Evolutionary conservation across 306 rosid species (phyloP), one percentile per base, ranked within the genome.

Genomic region (Cicer yamashitae): DNA sequence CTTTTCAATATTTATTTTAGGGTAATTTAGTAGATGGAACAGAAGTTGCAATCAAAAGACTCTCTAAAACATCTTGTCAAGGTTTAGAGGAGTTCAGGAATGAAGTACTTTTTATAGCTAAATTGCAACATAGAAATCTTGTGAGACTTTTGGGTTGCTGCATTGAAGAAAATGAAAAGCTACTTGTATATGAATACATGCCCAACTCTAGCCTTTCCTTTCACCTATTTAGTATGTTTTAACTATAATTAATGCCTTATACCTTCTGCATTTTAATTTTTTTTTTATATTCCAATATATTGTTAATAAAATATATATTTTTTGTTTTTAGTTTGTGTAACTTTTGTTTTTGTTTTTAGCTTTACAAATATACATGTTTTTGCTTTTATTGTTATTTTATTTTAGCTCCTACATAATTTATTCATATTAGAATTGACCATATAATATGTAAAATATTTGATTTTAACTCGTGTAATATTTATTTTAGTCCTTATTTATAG

Each of bases 61-160:
- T 91, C 10, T 89, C 91, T 1, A 71, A 50, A 73, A 70, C 82
- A 67, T 91, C 94, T 22, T 34, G 75, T 61, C 97, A 89, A 81
- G 92, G 97, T 40, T 43, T 73, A 12, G 64, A 79, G 43, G 94
- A 91, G 76, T 83, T 89, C 38, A 89, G 60, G 50, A 91, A 91
- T 69, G 92, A 91, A 78, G 92, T 86, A 8, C 57, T 81, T 14
- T 84, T 86, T 44, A 82, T 91, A 17, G 86, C 84, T 7, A 88
- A 84, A 71, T 79, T 91, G 61, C 96, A 91, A 69, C 93, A 87
- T 13, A 82, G 83, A 48, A 91, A 88, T 71, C 89, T 91, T 38
- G 90, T 89, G 20, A 86, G 84, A 84, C 90, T 91, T 13, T 46
- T 91, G 51, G 96, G 90, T 11, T 91, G 87, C 22, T 63, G 88